Base-by-base conservation (phyloP, 2,329 filamentous ascomycete genomes). In the Paraphaeosphaeria minitans region DNA sequence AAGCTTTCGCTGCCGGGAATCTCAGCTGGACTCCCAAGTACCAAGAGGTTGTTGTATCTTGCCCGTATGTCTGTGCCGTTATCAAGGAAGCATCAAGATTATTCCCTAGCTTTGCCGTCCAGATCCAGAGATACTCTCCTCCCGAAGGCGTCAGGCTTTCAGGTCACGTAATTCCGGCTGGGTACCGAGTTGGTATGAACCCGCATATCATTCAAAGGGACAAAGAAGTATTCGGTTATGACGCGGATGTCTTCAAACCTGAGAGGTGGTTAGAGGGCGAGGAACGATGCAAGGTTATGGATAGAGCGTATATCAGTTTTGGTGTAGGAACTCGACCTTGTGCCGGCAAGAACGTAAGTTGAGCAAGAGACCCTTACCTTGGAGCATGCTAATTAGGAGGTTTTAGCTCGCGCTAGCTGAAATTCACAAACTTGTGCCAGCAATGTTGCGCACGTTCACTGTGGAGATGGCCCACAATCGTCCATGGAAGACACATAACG, bases 81-180 rank as follows among this genome's bases (percentile, higher is more conserved):
- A 78, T 81, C 66, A 81, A 79, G 56, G 79, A 82, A 63, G 77
- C 74, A 1, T 62, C 79, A 9, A 70, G 79, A 3, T 71, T 81
- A 54, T 78, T 79, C 47, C 79, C 79, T 1, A 64, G 62, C 35
- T 63, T 70, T 14, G 57, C 35, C 3, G 49, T 69, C 8, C 46
- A 59, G 14, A 60, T 73, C 31, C 63, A 58, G 21, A 55, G 70
- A 39, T 35, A 61, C 9, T 61, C 67, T 10, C 71, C 69, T 1
- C 29, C 59, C 14, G 62, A 61, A 42, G 72, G 72, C 10, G 57
- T 70, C 9, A 59, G 56, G 6, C 47, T 73, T 7, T 54, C 54
- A 14, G 65, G 63, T 1, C 55, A 58, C 4, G 62, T 56, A 14
- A 62, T 71, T 31, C 77, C 77, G 0, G 69, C 64, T 3, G 79